phyloP scores from a whole-genome alignment of 1,139 yeast genomes.

The Diutina ranongensis region DNA sequence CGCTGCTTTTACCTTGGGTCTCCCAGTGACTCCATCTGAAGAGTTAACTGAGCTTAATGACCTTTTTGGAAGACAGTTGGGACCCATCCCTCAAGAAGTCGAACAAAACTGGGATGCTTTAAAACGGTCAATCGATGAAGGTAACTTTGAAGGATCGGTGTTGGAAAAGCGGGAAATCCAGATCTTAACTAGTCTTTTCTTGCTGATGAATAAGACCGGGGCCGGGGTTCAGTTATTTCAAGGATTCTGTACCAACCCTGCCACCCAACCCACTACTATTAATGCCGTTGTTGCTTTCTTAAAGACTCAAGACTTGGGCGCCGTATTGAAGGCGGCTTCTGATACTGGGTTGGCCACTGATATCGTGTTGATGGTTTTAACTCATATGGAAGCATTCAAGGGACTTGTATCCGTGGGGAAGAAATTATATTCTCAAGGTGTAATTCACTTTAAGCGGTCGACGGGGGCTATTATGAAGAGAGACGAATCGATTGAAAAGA shows the following conservation, averaged over 20 bases:
- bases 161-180: background rate
- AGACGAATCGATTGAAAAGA: background rate
- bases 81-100: background rate
- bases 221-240: background rate
- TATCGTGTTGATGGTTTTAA: background rate
- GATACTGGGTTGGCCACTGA: conserved; percentile 1
- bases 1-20: background rate
- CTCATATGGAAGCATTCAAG: conserved; percentile 6
- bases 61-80: background rate
- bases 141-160: background rate
- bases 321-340: background rate
- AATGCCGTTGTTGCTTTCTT: background rate
- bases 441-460: conserved; percentile 1
- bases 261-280: background rate
- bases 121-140: background rate
- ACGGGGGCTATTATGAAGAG: too few species aligned
- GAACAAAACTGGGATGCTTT: background rate
- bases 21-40: background rate
- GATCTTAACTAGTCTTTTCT: background rate
- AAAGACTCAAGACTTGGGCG: conserved; percentile 2
- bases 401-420: background rate
- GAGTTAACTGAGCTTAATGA: background rate
- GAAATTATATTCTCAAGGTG: background rate
- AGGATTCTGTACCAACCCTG: conserved; percentile 1
- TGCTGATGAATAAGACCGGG: conserved; percentile 5